Conservation (phyloP, 1,284 basidiomycete species). For the Rhodofomes roseus region DNA sequence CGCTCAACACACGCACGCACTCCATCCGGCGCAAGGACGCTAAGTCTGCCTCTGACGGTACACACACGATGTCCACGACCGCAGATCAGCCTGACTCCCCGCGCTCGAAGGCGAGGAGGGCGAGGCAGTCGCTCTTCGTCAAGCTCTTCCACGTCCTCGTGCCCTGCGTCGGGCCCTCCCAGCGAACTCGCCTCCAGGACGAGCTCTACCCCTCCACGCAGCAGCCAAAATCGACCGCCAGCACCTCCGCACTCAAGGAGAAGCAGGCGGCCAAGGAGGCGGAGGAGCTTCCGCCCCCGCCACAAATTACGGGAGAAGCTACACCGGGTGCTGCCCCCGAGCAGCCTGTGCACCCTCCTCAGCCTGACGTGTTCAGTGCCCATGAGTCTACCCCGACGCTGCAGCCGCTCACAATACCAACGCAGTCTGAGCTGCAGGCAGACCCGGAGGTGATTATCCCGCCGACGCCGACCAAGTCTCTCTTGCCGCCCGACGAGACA, state of each 20-base stretch:
- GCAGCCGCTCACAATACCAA: slow-evolving; percentile 24
- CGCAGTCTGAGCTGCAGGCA: slow-evolving; percentile 13
- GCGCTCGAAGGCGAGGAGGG: slow-evolving; percentile 15
- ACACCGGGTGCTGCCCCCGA: slow-evolving; percentile 15
- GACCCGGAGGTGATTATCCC: slow-evolving; percentile 43
- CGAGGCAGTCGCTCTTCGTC: slow-evolving; percentile 39
- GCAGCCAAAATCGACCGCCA: slow-evolving; percentile 8
- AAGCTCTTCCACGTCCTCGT: slow-evolving; percentile 45
- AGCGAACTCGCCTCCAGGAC: slow-evolving; percentile 31
- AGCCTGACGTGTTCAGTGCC: slow-evolving; percentile 16
- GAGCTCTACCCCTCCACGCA: not conserved
- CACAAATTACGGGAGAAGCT: slow-evolving; percentile 13
- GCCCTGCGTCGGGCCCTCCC: slow-evolving; percentile 44
- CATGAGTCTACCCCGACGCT: slow-evolving; percentile 20
- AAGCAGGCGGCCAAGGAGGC: slow-evolving; percentile 27
- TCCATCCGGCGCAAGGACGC: slow-evolving; percentile 32
- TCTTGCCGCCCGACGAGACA: slow-evolving; percentile 48
- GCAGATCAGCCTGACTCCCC: slow-evolving; percentile 18
- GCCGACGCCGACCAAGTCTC: slow-evolving; percentile 46
- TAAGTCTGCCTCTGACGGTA: slow-evolving; percentile 35
- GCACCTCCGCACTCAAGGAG: slow-evolving; percentile 26
- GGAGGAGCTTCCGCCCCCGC: slow-evolving; percentile 23
- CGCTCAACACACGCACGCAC: slow-evolving; percentile 30
- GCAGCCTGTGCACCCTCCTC: slow-evolving; percentile 11
- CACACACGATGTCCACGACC: slow-evolving; percentile 29